Percentiles rank a stretch among this genome's conserved stretches.
These are phyloP conservation scores for Exophiala calicioides DNA, from an alignment of 2,329 filamentous ascomycete genomes.

Conservation along the genomic window DNA sequence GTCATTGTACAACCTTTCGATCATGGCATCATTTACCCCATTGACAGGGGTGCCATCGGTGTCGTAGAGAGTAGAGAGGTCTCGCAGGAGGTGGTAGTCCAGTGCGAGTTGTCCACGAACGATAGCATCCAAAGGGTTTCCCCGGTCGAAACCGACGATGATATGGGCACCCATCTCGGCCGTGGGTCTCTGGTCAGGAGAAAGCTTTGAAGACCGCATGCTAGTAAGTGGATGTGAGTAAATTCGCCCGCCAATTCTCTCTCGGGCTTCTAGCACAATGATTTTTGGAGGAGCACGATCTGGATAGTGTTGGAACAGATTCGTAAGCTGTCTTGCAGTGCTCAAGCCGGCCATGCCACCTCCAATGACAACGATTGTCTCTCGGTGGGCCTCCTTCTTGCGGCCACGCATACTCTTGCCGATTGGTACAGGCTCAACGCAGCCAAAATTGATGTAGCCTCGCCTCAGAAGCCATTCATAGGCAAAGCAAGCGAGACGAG, in stretches of 20 bases:
- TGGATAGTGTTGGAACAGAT: constrained; percentile 78
- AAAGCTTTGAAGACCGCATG: constrained; percentile 56
- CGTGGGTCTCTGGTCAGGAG: constrained; percentile 65
- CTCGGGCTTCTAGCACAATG: constrained; percentile 81
- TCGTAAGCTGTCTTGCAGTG: constrained; percentile 86
- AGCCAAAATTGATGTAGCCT: constrained; percentile 97
- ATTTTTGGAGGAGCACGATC: constrained; percentile 72
- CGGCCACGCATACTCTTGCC: constrained; percentile 43
- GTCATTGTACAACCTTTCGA: constrained; percentile 93
- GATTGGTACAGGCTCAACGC: constrained; percentile 67
- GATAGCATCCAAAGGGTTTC: constrained; percentile 89
- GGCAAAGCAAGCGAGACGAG: constrained; percentile 81
- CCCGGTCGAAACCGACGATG: constrained; percentile 92
- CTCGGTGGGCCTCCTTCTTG: constrained; percentile 55
- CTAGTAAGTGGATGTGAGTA: constrained; percentile 76
- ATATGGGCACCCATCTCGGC: constrained; percentile 99
- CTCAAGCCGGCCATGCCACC: constrained; percentile 93
- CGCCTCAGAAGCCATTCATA: constrained; percentile 89
- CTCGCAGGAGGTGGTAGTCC: constrained; percentile 77
- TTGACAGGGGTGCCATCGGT: constrained; percentile 65
- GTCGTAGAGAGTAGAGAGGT: constrained; percentile 87
- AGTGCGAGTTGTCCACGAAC: constrained; percentile 87
- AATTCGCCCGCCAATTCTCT: constrained; percentile 84
- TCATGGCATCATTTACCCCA: constrained; percentile 72
- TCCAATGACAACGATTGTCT: constrained; percentile 81